phyloP scores from a whole-genome alignment of 371 early-diverging fungal genomes.

The Lichtheimia hyalospora region DNA sequence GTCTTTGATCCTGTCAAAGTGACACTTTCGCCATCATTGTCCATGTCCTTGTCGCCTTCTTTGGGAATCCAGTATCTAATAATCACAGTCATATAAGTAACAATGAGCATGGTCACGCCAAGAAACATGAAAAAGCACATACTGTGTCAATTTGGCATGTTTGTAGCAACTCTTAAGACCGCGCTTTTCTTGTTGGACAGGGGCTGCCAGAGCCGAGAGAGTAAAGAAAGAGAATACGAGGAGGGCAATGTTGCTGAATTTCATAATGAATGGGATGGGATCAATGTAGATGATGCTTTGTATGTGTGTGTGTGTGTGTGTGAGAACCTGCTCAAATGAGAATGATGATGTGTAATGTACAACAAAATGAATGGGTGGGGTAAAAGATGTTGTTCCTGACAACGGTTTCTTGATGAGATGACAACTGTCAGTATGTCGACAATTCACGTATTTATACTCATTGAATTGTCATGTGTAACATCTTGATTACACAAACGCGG shows the following conservation, averaged over 20 bases:
- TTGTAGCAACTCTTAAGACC: constrained; percentile 21
- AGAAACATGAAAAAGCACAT: background rate
- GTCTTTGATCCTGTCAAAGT: constrained; percentile 19
- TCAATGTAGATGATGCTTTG: background rate
- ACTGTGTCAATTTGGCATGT: constrained; percentile 19
- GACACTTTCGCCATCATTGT: constrained; percentile 20
- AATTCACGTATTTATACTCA: too few relatives aligned
- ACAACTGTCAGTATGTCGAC: too few relatives aligned
- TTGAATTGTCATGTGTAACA: too few relatives aligned
- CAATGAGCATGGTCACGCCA: background rate
- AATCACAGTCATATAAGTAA: background rate
- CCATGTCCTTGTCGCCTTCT: constrained; percentile 25
- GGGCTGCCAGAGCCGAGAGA: constrained; percentile 2
- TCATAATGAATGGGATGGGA: background rate
- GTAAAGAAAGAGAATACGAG: background rate
- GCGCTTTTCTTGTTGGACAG: constrained; percentile 9
- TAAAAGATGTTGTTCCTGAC: background rate
- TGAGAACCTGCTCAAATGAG: constrained; percentile 10
- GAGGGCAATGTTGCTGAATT: background rate
- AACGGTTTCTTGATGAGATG: background rate
- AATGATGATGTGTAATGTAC: constrained; percentile 1
- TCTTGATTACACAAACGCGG: too few relatives aligned
- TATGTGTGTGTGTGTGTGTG: background rate
- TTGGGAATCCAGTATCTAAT: constrained; percentile 31
- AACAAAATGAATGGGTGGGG: constrained; percentile 6